Evolutionary conservation across 2,329 filamentous ascomycete genomes (phyloP), one percentile per base, ranked within the genome.

Genomic region (Parastagonospora avenae): DNA sequence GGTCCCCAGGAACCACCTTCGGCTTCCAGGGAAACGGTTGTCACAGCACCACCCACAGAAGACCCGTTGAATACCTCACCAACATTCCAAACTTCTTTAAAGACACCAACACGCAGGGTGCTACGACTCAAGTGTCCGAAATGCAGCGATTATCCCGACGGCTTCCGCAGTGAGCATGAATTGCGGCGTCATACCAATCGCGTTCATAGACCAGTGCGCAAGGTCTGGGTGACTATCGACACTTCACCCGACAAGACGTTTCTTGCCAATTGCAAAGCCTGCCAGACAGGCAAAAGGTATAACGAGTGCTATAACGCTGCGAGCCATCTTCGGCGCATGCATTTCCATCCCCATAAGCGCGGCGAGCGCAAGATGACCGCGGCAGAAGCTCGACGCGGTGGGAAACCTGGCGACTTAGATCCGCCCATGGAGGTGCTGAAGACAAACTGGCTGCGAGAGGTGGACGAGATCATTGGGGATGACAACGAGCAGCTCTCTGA

Each of bases 231-330:
- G 35, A 86, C 84, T 64, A 79, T 84, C 45, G 84, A 88, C 62
- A 83, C 82, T 28, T 77, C 83, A 74, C 68, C 81, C 59, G 72
- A 85, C 77, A 74, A 81, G 82, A 74, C 82, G 72, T 87, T 92
- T 33, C 82, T 97, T 16, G 79, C 80, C 28, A 89, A 90, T 57
- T 96, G 92, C 82, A 96, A 96, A 74, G 84, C 89, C 29, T 97
- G 93, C 72, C 82, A 82, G 43, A 82, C 81, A 14, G 79, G 82
- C 46, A 96, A 96, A 79, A 83, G 83, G 59, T 97, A 97, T 63
- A 90, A 90, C 10, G 90, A 90, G 29, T 94, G 96, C 76, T 97
- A 97, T 75, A 97, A 97, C 65, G 92, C 92, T 0, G 92, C 91
- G 0, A 92, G 91, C 2, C 93, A 97, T 71, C 82, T 97, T 16